A percentile compares a stretch with the other conserved stretches of the same genome.
Evolutionary conservation across 768 basidiomycete species (phyloP).

Genomic region (Suillus luteus): DNA sequence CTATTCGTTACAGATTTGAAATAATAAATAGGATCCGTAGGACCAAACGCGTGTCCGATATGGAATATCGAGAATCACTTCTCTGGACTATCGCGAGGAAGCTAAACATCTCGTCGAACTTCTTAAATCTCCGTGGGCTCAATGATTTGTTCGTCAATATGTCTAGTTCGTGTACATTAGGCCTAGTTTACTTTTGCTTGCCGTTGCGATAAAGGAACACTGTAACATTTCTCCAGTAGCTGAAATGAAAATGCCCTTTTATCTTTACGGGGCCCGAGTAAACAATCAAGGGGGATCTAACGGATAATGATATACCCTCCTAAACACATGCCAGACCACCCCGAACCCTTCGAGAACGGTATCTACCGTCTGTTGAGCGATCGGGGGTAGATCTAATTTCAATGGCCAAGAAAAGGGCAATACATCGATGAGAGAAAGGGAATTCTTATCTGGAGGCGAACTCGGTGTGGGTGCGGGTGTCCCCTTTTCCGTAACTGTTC

Average conservation of each 20-base stretch:
- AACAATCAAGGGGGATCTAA: slow-evolving; percentile 35
- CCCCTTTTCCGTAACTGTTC: slow-evolving; percentile 12
- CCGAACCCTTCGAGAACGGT: slow-evolving; percentile 29
- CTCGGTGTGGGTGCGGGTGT: slow-evolving; percentile 17
- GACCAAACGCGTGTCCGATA: slow-evolving; percentile 83
- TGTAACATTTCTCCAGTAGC: not conserved
- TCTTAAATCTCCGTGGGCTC: slow-evolving; percentile 62
- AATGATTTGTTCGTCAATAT: slow-evolving; percentile 19
- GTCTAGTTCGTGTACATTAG: slow-evolving; percentile 3
- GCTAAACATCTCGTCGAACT: slow-evolving; percentile 57
- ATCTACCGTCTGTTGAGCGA: slow-evolving; percentile 26
- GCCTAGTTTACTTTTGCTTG: not conserved
- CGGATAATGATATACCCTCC: slow-evolving; percentile 37
- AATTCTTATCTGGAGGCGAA: slow-evolving; percentile 18
- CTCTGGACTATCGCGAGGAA: slow-evolving; percentile 72
- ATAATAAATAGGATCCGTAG: slow-evolving; percentile 39
- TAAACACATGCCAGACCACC: slow-evolving; percentile 32
- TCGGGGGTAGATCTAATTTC: slow-evolving; percentile 27
- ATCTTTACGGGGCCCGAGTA: not conserved
- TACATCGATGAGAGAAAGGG: slow-evolving; percentile 22
- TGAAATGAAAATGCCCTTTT: not conserved
- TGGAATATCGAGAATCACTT: slow-evolving; percentile 67
- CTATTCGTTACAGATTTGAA: not conserved
- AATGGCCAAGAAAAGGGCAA: slow-evolving; percentile 35
- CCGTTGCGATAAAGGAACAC: slow-evolving; percentile 1